Base-by-base conservation (phyloP, 2,329 filamentous ascomycete species). In the Orbilia ellipsospora region DNA sequence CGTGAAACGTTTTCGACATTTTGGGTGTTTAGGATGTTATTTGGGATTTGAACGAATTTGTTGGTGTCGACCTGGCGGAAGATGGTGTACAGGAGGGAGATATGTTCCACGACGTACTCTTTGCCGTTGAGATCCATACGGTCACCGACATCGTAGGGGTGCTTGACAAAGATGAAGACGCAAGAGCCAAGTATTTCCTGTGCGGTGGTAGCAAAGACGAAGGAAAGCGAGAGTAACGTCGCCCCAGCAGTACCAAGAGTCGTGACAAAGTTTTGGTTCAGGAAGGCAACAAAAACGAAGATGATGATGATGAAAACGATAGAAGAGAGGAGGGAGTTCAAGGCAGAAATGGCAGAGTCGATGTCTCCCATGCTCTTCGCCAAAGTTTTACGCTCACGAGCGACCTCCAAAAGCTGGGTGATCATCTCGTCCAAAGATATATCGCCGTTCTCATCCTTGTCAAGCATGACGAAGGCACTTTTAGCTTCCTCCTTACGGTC, bases 141-240 rank as follows among this genome's bases (percentile, higher is more conserved):
- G 82, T 99, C 95, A 76, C 94, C 94, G 20, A 98, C 93, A 81
- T 99, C 95, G 82, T 92, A 98, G 0, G 95, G 94, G 82, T 99
- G 95, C 85, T 99, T 99, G 85, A 98, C 93, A 80, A 99, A 99
- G 0, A 99, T 85, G 85, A 99, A 99, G 80, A 99, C 97, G 85
- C 94, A 98, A 44, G 94, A 97, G 80, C 94, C 94, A n/a, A 99
- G 88, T 77, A 99, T 91, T 83, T 99, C 95, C 83, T 97, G 94
- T 2, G 91, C 90, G 0, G 94, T 97, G 67, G 91, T 90, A 23
- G 94, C 90, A 82, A 99, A 98, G 79, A 97, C 91, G 84, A 99
- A 99, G 2, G 94, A 97, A n/a, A 98, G 85, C 4, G 94, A 98
- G 8, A 99, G 88, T 50, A 99, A 87, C 0, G 95, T 91, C 1